Evolutionary conservation across 108 stramenopile species (phyloP).

Genomic region (Aurantiochytrium sp.): DNA sequence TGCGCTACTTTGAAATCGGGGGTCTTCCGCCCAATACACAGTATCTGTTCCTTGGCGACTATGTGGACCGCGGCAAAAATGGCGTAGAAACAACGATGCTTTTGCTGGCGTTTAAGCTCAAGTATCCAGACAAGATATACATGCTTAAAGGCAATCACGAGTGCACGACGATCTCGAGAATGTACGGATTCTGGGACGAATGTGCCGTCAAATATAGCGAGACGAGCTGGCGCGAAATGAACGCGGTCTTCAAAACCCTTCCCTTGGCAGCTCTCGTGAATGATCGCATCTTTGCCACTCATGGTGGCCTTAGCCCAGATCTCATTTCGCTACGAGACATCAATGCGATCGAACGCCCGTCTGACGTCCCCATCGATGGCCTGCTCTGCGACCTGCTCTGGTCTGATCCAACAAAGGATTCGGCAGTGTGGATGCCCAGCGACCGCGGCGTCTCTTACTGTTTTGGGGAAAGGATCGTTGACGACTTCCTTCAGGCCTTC

Average conservation of each 20-base stretch:
- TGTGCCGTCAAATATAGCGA: slow-evolving; percentile 78
- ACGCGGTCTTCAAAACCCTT: slow-evolving; percentile 49
- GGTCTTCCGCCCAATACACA: slow-evolving; percentile 72
- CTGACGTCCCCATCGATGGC: slow-evolving; percentile 82
- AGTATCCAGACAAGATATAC: slow-evolving; percentile 99
- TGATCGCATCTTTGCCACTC: slow-evolving; percentile 51
- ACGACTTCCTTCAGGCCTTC: slow-evolving; percentile 32
- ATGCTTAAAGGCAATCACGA: slow-evolving; percentile 97
- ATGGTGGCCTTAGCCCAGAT: slow-evolving; percentile 65
- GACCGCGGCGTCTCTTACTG: slow-evolving; percentile 45
- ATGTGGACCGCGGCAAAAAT: slow-evolving; percentile 97
- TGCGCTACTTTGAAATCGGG: slow-evolving; percentile 70
- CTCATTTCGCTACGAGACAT: slow-evolving; percentile 67
- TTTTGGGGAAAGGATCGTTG: slow-evolving; percentile 41
- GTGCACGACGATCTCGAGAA: slow-evolving; percentile 95
- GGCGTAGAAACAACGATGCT: slow-evolving; percentile 93
- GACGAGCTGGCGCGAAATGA: slow-evolving; percentile 26
- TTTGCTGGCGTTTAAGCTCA: slow-evolving; percentile 94
- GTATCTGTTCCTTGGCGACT: slow-evolving; percentile 96
- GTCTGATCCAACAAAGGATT: slow-evolving; percentile 73
- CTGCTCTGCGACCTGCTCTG: slow-evolving; percentile 88
- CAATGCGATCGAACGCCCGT: slow-evolving; percentile 66
- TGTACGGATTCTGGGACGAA: slow-evolving; percentile 99
- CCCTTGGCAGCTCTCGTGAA: slow-evolving; percentile 53
- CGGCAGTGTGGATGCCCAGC: slow-evolving; percentile 44